Evolutionary conservation across 306 rosid genomes (phyloP).

Genomic region (Pueraria montana): DNA sequence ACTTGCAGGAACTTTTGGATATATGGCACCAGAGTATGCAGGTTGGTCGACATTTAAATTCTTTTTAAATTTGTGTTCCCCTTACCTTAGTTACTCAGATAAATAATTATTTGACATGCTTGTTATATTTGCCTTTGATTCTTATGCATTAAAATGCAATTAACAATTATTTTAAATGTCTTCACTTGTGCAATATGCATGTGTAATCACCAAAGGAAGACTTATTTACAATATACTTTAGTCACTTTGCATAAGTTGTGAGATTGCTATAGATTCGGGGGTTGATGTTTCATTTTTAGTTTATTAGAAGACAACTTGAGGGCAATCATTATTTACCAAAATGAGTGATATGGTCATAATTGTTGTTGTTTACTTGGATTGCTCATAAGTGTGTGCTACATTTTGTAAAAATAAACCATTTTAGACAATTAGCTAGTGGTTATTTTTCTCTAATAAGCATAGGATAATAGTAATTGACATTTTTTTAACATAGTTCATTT

Average conservation of each 20-base stretch:
- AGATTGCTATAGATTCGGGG: neutral
- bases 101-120: neutral
- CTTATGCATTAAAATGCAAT: neutral
- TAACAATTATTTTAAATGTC: neutral
- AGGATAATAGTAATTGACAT: neutral
- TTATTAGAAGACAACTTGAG: neutral
- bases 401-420: neutral
- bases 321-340: neutral
- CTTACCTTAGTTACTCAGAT: neutral
- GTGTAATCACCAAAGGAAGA: neutral
- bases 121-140: neutral
- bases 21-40: constrained; percentile 96
- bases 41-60: constrained; percentile 51
- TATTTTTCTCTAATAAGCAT: neutral
- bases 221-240: neutral
- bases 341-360: neutral
- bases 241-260: neutral
- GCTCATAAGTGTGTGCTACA: neutral
- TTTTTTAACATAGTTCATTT: neutral
- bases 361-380: neutral
- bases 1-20: constrained; percentile 96
- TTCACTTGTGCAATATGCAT: neutral
- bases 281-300: neutral
- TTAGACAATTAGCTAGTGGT: neutral
- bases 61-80: neutral